phyloP scores from a whole-genome alignment of 2,329 filamentous ascomycete genomes.

The Aspergillus tubingensis region DNA sequence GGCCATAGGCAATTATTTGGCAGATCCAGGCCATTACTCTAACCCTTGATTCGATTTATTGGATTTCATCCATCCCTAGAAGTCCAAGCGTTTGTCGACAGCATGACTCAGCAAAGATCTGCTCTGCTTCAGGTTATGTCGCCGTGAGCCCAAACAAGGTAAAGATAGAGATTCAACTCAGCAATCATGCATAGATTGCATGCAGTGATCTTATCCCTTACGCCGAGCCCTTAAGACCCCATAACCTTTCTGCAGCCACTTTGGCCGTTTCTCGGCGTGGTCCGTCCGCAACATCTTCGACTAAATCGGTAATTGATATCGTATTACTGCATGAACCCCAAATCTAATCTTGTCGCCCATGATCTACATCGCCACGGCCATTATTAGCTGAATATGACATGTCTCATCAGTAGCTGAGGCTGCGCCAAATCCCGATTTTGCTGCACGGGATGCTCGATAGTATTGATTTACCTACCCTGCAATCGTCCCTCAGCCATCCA shows the following conservation, averaged over 20 bases:
- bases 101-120: neutral
- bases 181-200: neutral
- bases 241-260: neutral
- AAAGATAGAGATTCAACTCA: neutral
- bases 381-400: conserved; percentile 9
- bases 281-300: neutral
- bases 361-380: neutral
- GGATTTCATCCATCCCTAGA: conserved; percentile 8
- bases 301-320: neutral
- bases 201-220: conserved; percentile 14
- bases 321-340: neutral
- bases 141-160: neutral
- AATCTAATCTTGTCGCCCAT: conserved; percentile 7
- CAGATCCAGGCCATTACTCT: conserved; percentile 8
- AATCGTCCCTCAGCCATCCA: neutral
- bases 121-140: neutral
- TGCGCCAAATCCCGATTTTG: neutral
- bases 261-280: neutral
- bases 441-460: neutral
- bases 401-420: neutral
- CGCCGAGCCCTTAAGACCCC: conserved; percentile 13
- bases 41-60: conserved; percentile 22
- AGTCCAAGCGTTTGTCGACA: neutral
- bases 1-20: conserved; percentile 11
- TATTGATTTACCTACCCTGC: conserved; percentile 24